Conservation (phyloP, 352 stramenopile genomes). For the Phytophthora litchii region DNA sequence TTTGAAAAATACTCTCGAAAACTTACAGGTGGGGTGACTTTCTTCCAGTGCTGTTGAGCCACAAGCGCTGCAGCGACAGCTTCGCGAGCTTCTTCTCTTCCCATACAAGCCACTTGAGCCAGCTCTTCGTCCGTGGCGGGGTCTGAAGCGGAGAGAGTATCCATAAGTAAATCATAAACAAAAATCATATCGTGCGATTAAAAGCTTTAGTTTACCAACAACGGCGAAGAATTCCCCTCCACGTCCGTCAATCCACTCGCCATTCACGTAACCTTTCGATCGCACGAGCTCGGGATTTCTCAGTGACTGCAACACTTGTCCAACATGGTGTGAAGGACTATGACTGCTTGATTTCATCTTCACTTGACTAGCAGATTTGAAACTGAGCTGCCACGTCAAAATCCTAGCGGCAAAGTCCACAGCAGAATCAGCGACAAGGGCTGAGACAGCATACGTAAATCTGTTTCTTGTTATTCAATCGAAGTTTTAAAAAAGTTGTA, state of each 20-base stretch:
- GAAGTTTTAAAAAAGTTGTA: constrained; percentile 22
- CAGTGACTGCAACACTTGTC: constrained; percentile 25
- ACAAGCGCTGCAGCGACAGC: constrained; percentile 61
- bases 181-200: no score
- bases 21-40: constrained; percentile 43
- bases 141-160: constrained; percentile 24
- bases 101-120: constrained; percentile 58
- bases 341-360: constrained; percentile 13
- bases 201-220: constrained; percentile 33
- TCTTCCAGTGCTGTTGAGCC: constrained; percentile 65
- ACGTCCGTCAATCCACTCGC: constrained; percentile 58
- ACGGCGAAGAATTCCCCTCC: constrained; percentile 44
- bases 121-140: constrained; percentile 67
- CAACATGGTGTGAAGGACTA: neutral
- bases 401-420: neutral
- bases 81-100: constrained; percentile 51
- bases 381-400: constrained; percentile 8
- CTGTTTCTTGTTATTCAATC: no score
- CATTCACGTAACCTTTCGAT: constrained; percentile 63
- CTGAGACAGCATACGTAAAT: neutral
- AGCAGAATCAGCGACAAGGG: constrained; percentile 18
- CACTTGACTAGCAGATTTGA: constrained; percentile 3
- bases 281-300: constrained; percentile 57
- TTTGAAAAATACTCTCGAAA: neutral
- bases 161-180: neutral